Evolutionary conservation across 2,329 filamentous ascomycete genomes (phyloP).

Genomic region (Xylaria sp.): DNA sequence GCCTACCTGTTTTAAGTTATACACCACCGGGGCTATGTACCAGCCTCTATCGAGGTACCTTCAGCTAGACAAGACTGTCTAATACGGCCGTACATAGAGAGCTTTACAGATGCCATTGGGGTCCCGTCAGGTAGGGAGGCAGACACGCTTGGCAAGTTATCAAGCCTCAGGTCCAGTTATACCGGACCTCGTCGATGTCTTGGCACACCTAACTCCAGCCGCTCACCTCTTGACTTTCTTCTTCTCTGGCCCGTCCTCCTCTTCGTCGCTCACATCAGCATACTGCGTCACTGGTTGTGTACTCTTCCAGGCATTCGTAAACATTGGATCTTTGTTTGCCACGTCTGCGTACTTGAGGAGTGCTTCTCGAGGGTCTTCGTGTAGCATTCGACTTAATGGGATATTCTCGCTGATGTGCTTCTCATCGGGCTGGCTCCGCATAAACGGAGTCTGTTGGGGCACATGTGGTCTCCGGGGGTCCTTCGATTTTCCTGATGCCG

Average conservation of each 20-base stretch:
- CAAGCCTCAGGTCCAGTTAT: neutral
- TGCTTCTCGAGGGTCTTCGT: constrained; percentile 94
- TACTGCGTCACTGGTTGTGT: constrained; percentile 94
- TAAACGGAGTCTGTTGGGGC: constrained; percentile 84
- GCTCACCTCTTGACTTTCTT: constrained; percentile 59
- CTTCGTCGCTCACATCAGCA: constrained; percentile 84
- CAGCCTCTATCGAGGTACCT: neutral
- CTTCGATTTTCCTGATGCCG: constrained; percentile 72
- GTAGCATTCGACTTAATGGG: constrained; percentile 86
- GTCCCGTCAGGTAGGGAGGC: constrained; percentile 1
- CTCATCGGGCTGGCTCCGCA: constrained; percentile 86
- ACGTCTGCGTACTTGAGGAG: constrained; percentile 93
- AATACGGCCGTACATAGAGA: neutral
- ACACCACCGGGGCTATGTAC: too few relatives aligned
- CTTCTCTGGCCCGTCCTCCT: constrained; percentile 71
- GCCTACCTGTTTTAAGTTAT: neutral
- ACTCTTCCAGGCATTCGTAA: constrained; percentile 89
- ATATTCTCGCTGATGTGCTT: constrained; percentile 87
- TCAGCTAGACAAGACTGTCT: neutral
- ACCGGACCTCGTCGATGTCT: constrained; percentile 3
- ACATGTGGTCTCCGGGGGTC: constrained; percentile 87
- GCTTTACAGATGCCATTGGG: neutral
- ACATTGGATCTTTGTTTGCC: constrained; percentile 89
- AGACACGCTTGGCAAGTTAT: constrained; percentile 5
- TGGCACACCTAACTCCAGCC: constrained; percentile 7